Evolutionary conservation across 2,329 filamentous ascomycete species (phyloP).

Genomic region (Penicillium sp.): DNA sequence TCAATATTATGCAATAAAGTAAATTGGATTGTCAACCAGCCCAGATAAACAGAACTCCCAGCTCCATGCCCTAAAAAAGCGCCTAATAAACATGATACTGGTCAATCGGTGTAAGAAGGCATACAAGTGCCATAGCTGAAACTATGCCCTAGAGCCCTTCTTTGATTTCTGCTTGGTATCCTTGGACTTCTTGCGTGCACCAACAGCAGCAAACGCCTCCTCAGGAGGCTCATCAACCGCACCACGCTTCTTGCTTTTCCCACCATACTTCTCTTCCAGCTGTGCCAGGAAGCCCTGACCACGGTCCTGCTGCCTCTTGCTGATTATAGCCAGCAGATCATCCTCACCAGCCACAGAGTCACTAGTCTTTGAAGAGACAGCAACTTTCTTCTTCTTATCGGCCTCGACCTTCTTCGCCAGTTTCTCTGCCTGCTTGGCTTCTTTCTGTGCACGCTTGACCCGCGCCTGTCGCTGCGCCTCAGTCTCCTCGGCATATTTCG

Average conservation of each 20-base stretch:
- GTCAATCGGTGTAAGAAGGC: neutral
- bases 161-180: slow-evolving; percentile 33
- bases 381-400: slow-evolving; percentile 60
- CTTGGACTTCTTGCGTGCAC: slow-evolving; percentile 38
- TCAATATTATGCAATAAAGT: no score
- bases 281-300: slow-evolving; percentile 61
- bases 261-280: slow-evolving; percentile 71
- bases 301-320: slow-evolving; percentile 62
- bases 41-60: slow-evolving; percentile 8
- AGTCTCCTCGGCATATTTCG: slow-evolving; percentile 68
- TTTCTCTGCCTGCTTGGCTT: slow-evolving; percentile 68
- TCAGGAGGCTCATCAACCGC: slow-evolving; percentile 55
- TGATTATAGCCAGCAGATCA: slow-evolving; percentile 68
- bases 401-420: slow-evolving; percentile 70
- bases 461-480: slow-evolving; percentile 58
- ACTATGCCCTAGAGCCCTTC: slow-evolving; percentile 22
- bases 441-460: slow-evolving; percentile 57
- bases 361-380: slow-evolving; percentile 28
- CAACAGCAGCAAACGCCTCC: slow-evolving; percentile 51
- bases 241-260: slow-evolving; percentile 40
- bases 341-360: slow-evolving; percentile 32
- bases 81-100: slow-evolving; percentile 1
- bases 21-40: neutral
- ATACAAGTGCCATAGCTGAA: neutral
- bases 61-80: slow-evolving; percentile 5